Evolutionary conservation across 345 rosid species (phyloP), one percentile per base, ranked within the genome.

Genomic region (Kernera saxatilis): DNA sequence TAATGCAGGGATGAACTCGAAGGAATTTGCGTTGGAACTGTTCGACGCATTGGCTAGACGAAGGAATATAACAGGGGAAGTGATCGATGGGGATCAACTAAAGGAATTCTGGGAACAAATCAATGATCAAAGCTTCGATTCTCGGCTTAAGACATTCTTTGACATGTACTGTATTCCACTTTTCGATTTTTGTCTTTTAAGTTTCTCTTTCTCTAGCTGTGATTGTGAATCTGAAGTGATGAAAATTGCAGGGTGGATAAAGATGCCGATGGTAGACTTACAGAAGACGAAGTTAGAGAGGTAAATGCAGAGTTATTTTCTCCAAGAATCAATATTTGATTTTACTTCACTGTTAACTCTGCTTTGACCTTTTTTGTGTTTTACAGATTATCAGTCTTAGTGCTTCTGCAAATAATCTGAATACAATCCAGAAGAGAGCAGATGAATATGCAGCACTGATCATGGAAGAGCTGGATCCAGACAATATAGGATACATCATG

Each of bases 391-490:
- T 90, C 18, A 80, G 77, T 30, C 85, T 87, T 4, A 90, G 96
- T 72, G 96, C 96, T 49, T 84, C 91, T 45, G 93, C 96, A 27
- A 90, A 90, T 74, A 87, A 81, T 51, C 83, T 87, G 6, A 72
- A 80, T 18, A 87, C 74, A 41, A 84, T 90, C 22, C 88, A 90
- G 66, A 80, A 85, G 61, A 87, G 86, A 80, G 90, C 96, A 23
- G 88, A 84, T 75, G 96, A 90, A 33, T 90, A 90, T 78, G 88
- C 96, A 22, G 85, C 91, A 8, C 53, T 90, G 70, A 90, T 90
- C 74, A 86, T 87, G 96, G 96, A 90, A 78, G 96, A 90, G 72
- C 71, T 90, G 35, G 96, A 90, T 54, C 91, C 91, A 18, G 96
- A 87, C 5, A 69, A 83, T 48, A 81, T 70, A 9, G 96, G 93